Base-by-base conservation (phyloP, 1,139 yeast genomes). In the Saccharomycopsis phalli region DNA sequence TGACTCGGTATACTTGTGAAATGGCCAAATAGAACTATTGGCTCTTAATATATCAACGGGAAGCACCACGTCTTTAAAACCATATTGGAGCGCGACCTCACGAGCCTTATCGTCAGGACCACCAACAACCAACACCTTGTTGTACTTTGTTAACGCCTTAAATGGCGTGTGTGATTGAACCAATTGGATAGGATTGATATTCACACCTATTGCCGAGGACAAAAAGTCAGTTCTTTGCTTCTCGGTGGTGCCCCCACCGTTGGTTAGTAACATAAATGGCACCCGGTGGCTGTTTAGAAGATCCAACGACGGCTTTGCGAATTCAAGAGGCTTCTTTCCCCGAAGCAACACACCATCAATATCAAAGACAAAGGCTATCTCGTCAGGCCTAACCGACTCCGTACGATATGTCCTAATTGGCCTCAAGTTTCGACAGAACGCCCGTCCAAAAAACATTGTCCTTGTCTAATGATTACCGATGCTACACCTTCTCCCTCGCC, bases 161-260 rank as follows among this genome's bases (percentile, higher is more conserved):
- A 82, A 79, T 1, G 97, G 98, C 0, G 97, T 88, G 60, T 91
- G 98, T 38, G 94, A 78, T 58, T 84, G 95, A 11, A 91, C 76
- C 31, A 91, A 65, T 55, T 88, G 96, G 35, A 68, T 61, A 3
- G 76, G 71, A 6, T 71, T 66, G 17, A 84, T 63, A 2, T 65
- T 60, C 4, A 76, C 60, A 4, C 66, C 68, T 27, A 83, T 58
- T 25, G 62, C 61, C n/a, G 62, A 52, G 3, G 80, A 68, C 13
- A 91, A 60, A 40, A 69, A 74, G 4, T 65, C 64, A 1, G 77
- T 77, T 34, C 96, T 66, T 14, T 66, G 69, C 4, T 54, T 48
- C 56, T 91, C 98, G 19, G 74, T 62, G 40, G 71, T 70, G 2
- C 98, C 97, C 4, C 98, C 98, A 21, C 98, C 97, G 56, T 91